Conservation (phyloP, 2,329 filamentous ascomycete species). For the Colletotrichum gloeosporioides region DNA sequence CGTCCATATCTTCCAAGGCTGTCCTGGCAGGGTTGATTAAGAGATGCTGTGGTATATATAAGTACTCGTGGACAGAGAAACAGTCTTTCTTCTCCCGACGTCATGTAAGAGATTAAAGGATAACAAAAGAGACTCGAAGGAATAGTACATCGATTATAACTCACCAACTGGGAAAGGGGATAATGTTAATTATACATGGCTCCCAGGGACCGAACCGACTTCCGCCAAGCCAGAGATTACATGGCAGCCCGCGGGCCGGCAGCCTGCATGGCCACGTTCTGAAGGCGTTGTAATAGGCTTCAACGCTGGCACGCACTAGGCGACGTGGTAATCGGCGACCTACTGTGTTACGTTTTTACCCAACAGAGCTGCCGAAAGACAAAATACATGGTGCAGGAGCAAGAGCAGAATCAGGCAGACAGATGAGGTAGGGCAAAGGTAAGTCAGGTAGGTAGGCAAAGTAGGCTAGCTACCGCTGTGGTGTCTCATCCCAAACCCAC, state of each 20-base stretch:
- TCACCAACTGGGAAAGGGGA: neutral
- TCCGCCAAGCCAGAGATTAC: neutral
- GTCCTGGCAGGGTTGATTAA: neutral
- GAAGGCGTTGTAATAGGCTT: neutral
- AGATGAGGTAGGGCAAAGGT: neutral
- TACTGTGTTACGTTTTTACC: neutral
- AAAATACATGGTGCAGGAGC: neutral
- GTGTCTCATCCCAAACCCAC: neutral
- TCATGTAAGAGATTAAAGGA: neutral
- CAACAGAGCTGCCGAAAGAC: neutral
- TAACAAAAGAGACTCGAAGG: neutral
- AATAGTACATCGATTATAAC: neutral
- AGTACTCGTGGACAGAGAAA: neutral
- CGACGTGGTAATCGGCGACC: slow-evolving; percentile 10
- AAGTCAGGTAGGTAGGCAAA: neutral
- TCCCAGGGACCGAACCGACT: neutral
- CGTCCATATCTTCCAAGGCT: neutral
- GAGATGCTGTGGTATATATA: neutral
- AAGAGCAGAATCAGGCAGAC: neutral
- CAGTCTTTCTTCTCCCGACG: neutral
- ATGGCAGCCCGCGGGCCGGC: neutral
- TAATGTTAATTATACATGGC: neutral
- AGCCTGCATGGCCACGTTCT: neutral
- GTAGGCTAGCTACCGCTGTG: neutral
- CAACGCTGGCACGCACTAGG: neutral